phyloP scores from a whole-genome alignment of 2,329 filamentous ascomycete species.

The Emmonsiellopsis sp. region DNA sequence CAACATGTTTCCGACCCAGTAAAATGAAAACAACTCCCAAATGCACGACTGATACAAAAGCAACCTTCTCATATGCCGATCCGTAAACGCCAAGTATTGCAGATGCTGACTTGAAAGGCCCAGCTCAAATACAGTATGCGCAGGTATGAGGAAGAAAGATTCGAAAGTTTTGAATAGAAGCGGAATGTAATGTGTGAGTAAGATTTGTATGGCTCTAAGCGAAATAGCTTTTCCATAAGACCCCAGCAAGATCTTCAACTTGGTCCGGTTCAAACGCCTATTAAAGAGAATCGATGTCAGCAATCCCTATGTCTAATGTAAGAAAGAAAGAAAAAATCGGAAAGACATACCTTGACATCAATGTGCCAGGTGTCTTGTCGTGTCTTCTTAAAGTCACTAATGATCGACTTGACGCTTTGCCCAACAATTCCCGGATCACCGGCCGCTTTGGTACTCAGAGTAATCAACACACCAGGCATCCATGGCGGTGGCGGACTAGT shows the following conservation, averaged over 20 bases:
- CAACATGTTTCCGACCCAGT: not conserved
- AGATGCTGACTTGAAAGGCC: not conserved
- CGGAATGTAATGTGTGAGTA: too few relatives aligned
- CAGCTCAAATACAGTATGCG: not conserved
- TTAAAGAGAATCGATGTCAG: constrained; percentile 2
- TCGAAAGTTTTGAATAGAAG: not conserved
- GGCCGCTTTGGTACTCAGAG: constrained; percentile 73
- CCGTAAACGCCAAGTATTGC: not conserved
- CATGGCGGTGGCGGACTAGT: constrained; percentile 82
- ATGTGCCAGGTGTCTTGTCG: constrained; percentile 97
- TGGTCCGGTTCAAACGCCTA: constrained; percentile 85
- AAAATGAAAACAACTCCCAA: not conserved
- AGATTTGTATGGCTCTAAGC: constrained; percentile 42
- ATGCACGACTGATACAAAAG: not conserved
- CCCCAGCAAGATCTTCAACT: constrained; percentile 87
- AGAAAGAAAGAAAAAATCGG: constrained; percentile 2
- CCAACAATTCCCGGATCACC: constrained; percentile 86
- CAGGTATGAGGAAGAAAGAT: not conserved
- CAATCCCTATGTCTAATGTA: constrained; percentile 2
- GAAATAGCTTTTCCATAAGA: constrained; percentile 99
- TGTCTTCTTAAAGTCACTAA: constrained; percentile 99
- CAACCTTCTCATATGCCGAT: not conserved
- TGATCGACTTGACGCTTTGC: constrained; percentile 85
- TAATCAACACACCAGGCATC: constrained; percentile 88
- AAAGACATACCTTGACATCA: constrained; percentile 75